Evolutionary conservation across 2,329 filamentous ascomycete genomes (phyloP), one percentile per base, ranked within the genome.

Genomic region (Orbilia brochopaga): DNA sequence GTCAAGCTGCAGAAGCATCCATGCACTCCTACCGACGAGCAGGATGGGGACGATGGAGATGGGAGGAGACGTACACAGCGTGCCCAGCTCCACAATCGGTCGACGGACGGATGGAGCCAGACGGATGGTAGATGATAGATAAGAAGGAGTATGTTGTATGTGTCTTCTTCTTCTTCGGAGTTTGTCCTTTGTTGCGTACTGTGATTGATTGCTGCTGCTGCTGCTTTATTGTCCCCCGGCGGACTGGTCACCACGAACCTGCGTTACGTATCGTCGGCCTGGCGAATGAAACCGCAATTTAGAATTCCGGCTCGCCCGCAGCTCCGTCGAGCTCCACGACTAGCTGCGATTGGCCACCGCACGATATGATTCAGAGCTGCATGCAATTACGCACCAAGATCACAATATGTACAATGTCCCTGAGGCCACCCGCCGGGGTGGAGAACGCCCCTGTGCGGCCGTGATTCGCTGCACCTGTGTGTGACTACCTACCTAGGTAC

Each of bases 351-450:
- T 42, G 37, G 37, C 37, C 37, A 5, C 5, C 37, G 4, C 3
- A 13, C 23, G 46, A 19, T 32, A 70, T 70, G 66, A 70, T 70
- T 70, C 66, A 70, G 66, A 70, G 46, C 59, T 70, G 66, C 66
- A 70, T 59, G 51, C 19, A 21, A n/a, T 46, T 46, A 21, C 42
- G 42, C 42, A 46, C 4, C 42, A 4, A 46, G 4, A 46, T 3
- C 42, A n/a, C 42, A 4, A 46, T 5, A 4, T 15, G 42, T 13
- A 15, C 5, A 46, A 15, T 13, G 19, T 46, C 19, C 42, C 42
- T 46, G 27, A 32, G 27, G 27, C 4, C 27, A 8, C 8, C 27
- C 27, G 3, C 27, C 27, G 27, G 27, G 8, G 27, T 32, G 27
- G 27, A 32, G 27, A 32, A n/a, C n/a, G n/a, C n/a, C n/a, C 13